These are phyloP conservation scores for Alternaria arborescens DNA, from an alignment of 2,329 filamentous ascomycete species.

Conservation along the genomic window DNA sequence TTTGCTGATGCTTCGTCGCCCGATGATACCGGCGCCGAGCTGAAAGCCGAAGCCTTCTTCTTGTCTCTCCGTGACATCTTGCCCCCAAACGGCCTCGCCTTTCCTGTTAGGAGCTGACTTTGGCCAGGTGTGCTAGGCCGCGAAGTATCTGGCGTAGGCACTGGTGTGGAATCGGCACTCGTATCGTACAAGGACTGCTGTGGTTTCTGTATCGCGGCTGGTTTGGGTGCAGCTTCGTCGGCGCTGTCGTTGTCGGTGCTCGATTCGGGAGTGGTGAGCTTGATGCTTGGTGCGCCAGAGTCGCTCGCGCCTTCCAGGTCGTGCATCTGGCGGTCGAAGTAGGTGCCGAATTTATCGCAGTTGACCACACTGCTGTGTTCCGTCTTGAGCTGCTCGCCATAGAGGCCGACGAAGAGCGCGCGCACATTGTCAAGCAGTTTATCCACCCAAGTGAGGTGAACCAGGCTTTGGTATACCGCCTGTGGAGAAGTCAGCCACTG, in stretches of 20 bases:
- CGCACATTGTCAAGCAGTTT: constrained; percentile 95
- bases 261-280: constrained; percentile 59
- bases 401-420: constrained; percentile 89
- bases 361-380: constrained; percentile 79
- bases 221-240: constrained; percentile 61
- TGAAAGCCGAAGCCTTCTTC: constrained; percentile 66
- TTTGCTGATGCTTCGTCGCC: constrained; percentile 76
- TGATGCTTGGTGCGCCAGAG: constrained; percentile 47
- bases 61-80: constrained; percentile 84
- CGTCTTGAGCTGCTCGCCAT: constrained; percentile 85
- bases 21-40: constrained; percentile 73
- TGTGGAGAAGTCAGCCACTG: constrained; percentile 49
- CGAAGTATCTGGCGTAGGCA: constrained; percentile 76
- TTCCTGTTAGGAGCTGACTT: constrained; percentile 74
- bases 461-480: constrained; percentile 95
- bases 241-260: constrained; percentile 59
- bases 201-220: constrained; percentile 60
- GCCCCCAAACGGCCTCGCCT: constrained; percentile 71
- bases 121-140: constrained; percentile 78
- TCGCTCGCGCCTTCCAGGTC: constrained; percentile 73
- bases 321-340: constrained; percentile 91
- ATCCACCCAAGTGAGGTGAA: constrained; percentile 97
- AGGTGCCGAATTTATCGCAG: constrained; percentile 81
- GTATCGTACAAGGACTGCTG: constrained; percentile 51
- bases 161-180: constrained; percentile 74